Conservation (phyloP, 306 rosid genomes). For the Phaseolus lunatus region DNA sequence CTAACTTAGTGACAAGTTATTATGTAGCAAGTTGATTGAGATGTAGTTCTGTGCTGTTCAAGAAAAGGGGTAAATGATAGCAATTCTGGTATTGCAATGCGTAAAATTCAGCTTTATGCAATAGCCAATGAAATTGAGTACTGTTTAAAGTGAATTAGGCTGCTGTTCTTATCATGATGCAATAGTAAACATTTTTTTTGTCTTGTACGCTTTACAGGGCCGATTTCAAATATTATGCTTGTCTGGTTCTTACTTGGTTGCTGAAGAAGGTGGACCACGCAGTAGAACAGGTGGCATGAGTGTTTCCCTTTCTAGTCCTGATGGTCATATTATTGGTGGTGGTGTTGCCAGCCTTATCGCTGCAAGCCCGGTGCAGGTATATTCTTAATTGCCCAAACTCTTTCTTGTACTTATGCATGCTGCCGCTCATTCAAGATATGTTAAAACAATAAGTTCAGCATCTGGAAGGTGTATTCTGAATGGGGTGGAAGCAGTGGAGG, state of each 20-base stretch:
- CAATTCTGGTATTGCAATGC: neutral
- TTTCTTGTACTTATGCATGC: neutral
- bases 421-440: conserved; percentile 7
- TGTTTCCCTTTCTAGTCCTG: conserved; percentile 83
- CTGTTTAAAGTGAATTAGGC: conserved; percentile 9
- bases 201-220: conserved; percentile 62
- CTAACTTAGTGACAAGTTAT: neutral
- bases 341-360: conserved; percentile 79
- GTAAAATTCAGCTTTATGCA: conserved; percentile 5
- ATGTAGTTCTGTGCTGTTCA: conserved; percentile 30
- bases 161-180: conserved; percentile 21
- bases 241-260: conserved; percentile 97
- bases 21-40: conserved; percentile 4
- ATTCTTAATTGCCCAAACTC: conserved; percentile 36
- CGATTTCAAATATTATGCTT: conserved; percentile 87
- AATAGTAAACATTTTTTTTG: neutral
- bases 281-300: conserved; percentile 86
- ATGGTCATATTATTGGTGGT: conserved; percentile 91
- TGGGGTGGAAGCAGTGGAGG: neutral
- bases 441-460: neutral
- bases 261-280: conserved; percentile 91
- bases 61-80: neutral
- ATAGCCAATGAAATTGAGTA: neutral
- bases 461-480: too few relatives aligned
- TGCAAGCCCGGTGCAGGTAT: conserved; percentile 92